Conservation (phyloP, 1,139 yeast genomes). For the Sugiyamaella novakii region DNA sequence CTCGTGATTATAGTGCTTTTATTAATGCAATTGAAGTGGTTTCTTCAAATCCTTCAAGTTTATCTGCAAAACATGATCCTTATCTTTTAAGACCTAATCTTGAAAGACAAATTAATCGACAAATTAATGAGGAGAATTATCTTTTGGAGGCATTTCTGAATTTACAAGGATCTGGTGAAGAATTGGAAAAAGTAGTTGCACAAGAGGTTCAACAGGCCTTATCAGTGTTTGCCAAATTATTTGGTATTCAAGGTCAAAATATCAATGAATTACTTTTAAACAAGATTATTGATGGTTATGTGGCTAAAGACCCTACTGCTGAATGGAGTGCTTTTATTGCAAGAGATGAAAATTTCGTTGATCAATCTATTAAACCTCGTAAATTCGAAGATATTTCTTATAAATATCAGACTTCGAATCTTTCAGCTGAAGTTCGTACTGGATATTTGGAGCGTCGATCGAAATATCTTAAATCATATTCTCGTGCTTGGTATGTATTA, state of each 20-base stretch:
- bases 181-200: slow-evolving; percentile 84
- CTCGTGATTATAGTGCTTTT: slow-evolving; percentile 35
- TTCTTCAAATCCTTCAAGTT: slow-evolving; percentile 39
- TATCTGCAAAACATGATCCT: slow-evolving; percentile 69
- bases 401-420: slow-evolving; percentile 67
- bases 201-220: slow-evolving; percentile 83
- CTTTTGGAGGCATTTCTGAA: slow-evolving; percentile 86
- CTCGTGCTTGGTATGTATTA: slow-evolving; percentile 87
- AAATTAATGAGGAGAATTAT: slow-evolving; percentile 80
- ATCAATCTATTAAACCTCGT: slow-evolving; percentile 70
- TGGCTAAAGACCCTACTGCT: slow-evolving; percentile 71
- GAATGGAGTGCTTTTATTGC: slow-evolving; percentile 90
- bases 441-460: slow-evolving; percentile 89
- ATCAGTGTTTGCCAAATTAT: slow-evolving; percentile 62
- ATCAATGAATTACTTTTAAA: slow-evolving; percentile 54
- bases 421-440: slow-evolving; percentile 70
- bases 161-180: slow-evolving; percentile 84
- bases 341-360: slow-evolving; percentile 76
- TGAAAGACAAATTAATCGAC: slow-evolving; percentile 76
- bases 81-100: slow-evolving; percentile 69
- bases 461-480: slow-evolving; percentile 84
- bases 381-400: slow-evolving; percentile 63
- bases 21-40: slow-evolving; percentile 37
- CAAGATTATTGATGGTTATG: slow-evolving; percentile 69
- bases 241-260: slow-evolving; percentile 38